Conservation (phyloP, 2,329 filamentous ascomycete species). For the Cladophialophora chaetospira region DNA sequence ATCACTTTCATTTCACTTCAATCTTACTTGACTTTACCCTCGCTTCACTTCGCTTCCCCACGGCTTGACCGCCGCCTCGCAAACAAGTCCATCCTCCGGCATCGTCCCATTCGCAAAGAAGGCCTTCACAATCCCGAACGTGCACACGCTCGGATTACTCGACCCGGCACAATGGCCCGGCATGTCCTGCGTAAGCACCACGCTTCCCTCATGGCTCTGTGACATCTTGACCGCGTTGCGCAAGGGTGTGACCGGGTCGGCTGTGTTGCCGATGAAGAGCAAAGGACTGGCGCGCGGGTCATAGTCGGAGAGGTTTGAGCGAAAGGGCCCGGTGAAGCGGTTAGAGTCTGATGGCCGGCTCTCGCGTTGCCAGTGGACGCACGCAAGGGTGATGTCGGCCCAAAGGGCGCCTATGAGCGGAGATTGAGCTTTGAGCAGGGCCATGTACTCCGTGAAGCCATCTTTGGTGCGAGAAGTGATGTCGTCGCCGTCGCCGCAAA, state of each 20-base stretch:
- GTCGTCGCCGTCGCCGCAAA: conserved; percentile 34
- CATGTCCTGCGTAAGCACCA: conserved; percentile 49
- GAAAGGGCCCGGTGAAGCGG: conserved; percentile 39
- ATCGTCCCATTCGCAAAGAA: conserved; percentile 48
- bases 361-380: conserved; percentile 41
- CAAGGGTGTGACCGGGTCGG: conserved; percentile 63
- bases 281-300: conserved; percentile 48
- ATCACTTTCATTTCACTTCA: no score
- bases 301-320: conserved; percentile 29
- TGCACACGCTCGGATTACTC: conserved; percentile 43
- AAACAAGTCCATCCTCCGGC: conserved; percentile 41
- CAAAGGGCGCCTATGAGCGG: conserved; percentile 36
- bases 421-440: conserved; percentile 26
- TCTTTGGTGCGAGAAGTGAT: conserved; percentile 27
- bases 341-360: conserved; percentile 37
- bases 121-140: conserved; percentile 38
- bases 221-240: conserved; percentile 41
- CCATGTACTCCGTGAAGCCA: conserved; percentile 25
- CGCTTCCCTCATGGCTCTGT: conserved; percentile 45
- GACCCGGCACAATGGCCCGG: conserved; percentile 39
- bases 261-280: conserved; percentile 59
- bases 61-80: conserved; percentile 42
- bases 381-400: conserved; percentile 41
- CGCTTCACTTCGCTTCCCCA: no score
- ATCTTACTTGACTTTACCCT: no score